phyloP scores from a whole-genome alignment of 2,329 filamentous ascomycete genomes.

The Penicillium sp. region DNA sequence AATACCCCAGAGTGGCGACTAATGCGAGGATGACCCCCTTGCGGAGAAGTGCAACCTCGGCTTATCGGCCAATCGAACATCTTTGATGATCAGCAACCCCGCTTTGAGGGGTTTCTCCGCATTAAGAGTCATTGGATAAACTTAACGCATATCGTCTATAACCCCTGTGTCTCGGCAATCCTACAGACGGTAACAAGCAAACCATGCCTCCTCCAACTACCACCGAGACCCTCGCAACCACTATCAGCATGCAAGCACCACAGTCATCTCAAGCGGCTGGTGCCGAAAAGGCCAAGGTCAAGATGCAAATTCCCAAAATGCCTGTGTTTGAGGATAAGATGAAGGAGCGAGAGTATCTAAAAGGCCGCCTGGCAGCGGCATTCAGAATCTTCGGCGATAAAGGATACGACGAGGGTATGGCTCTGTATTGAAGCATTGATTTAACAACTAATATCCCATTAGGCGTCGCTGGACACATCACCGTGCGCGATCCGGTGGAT shows the following conservation, averaged over 20 bases:
- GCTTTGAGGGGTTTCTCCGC: not conserved
- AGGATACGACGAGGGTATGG: conserved; percentile 53
- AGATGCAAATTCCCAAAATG: conserved; percentile 32
- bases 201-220: conserved; percentile 32
- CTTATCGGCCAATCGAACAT: conserved; percentile 1
- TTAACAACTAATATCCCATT: not conserved
- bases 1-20: not conserved
- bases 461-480: conserved; percentile 64
- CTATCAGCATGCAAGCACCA: conserved; percentile 17
- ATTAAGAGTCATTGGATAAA: not conserved
- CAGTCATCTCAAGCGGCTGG: conserved; percentile 24
- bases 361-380: conserved; percentile 54
- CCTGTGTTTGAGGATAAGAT: conserved; percentile 44
- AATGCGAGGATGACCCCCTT: not conserved
- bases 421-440: not conserved
- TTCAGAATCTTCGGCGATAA: conserved; percentile 60
- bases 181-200: not conserved
- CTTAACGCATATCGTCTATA: not conserved
- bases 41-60: conserved; percentile 7
- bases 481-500: conserved; percentile 59
- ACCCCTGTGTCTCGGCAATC: not conserved
- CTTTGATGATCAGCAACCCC: conserved; percentile 9
- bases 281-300: conserved; percentile 30
- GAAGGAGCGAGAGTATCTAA: conserved; percentile 54
- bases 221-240: conserved; percentile 22